A percentile compares a stretch with the other conserved stretches of the same genome.
phyloP scores from a whole-genome alignment of 2,329 filamentous ascomycete species.

The Phoma sp. region DNA sequence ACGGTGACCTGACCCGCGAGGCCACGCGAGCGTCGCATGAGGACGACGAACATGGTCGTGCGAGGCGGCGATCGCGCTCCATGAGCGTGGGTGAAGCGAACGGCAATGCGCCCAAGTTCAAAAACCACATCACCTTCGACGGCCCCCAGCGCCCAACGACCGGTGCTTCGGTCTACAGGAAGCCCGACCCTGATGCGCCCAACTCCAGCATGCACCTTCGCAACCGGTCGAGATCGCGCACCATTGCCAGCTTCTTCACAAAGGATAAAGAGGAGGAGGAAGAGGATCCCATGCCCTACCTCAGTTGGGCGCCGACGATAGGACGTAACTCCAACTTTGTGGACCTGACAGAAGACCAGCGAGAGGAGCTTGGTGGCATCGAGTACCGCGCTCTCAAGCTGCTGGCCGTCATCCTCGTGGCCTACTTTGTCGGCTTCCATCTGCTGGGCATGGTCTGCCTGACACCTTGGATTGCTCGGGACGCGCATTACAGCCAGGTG shows the following conservation, averaged over 20 bases:
- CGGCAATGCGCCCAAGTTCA: constrained; percentile 49
- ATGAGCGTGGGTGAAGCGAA: constrained; percentile 40
- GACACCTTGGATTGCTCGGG: constrained; percentile 78
- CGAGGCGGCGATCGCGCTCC: constrained; percentile 33
- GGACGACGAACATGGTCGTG: constrained; percentile 22
- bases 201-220: constrained; percentile 27
- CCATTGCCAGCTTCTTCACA: constrained; percentile 65
- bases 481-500: constrained; percentile 63
- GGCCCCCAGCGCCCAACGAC: constrained; percentile 59
- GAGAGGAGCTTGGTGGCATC: constrained; percentile 93
- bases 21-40: constrained; percentile 32
- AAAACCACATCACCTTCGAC: constrained; percentile 70
- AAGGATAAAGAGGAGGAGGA: constrained; percentile 60
- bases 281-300: constrained; percentile 75
- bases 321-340: constrained; percentile 93
- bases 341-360: constrained; percentile 84
- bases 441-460: constrained; percentile 75
- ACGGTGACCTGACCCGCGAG: constrained; percentile 38
- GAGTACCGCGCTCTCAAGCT: constrained; percentile 94
- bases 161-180: constrained; percentile 41
- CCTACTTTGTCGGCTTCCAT: constrained; percentile 85
- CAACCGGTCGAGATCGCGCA: constrained; percentile 53
- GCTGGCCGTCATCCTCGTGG: constrained; percentile 75
- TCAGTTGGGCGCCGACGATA: constrained; percentile 92
- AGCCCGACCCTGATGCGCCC: constrained; percentile 21